Evolutionary conservation across 495 filamentous ascomycete genomes (phyloP), one percentile per base, ranked within the genome.

Genomic region (Daldinia caldariorum): DNA sequence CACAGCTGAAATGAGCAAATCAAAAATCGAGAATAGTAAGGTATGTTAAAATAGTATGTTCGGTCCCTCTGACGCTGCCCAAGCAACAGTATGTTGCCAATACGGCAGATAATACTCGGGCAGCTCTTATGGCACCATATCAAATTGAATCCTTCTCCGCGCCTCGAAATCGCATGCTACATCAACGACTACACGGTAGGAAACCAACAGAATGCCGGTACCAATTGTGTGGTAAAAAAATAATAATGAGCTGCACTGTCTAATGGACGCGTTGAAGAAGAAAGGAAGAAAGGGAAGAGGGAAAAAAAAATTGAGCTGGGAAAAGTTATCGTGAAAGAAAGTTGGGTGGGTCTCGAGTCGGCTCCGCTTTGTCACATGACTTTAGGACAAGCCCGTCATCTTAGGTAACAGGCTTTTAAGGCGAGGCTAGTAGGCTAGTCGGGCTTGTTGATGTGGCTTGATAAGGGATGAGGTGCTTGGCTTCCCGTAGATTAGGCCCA

Each of bases 1-100:
- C 29, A 10, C 22, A 14, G n/a, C 20, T 39, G 12, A 35, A 58
- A 49, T 41, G 57, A 0, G 2, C 22, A 51, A n/a, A 18, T 61
- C 7, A 39, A n/a, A n/a, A n/a, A n/a, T n/a, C n/a, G n/a, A n/a
- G n/a, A n/a, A n/a, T n/a, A n/a, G n/a, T n/a, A n/a, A n/a, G n/a
- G 20, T 31, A 32, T 18, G 26, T 1, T 55, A 61, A 47, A 53
- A 57, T 22, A 47, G 41, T 67, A 82, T 94, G 91, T 94, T 67
- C 79, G 91, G 86, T 87, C 83, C 90, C 90, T 94, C 91, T 94
- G 92, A 95, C 92, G 88, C 92, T 87, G 91, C 88, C 91, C 88
- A 87, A 87, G 89, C 89, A 92, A 93, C 83, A 69, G 83, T 79
- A 73, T 70, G 62, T 69, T 70, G 60, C 75, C 72, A 73, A 66